Base-by-base conservation (phyloP, 1,139 yeast species). In the Taiozyma sp. region DNA sequence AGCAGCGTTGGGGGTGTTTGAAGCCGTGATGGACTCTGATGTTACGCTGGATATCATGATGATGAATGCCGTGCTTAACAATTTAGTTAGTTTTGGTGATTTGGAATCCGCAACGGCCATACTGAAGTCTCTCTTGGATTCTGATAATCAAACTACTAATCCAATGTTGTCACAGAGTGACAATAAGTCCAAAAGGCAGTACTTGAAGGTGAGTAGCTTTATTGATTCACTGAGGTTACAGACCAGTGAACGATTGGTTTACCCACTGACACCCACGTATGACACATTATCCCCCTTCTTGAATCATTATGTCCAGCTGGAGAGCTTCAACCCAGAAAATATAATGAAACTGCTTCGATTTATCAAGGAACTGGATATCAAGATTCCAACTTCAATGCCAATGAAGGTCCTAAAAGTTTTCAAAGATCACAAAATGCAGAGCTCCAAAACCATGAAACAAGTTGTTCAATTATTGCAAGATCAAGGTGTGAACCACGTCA, bases 241-340 rank as follows among this genome's bases (percentile, higher is more conserved):
- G 22, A 28, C 45, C 1, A 3, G 8, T 2, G 39, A 39, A 2
- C 3, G 34, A 2, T 32, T 54, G n/a, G 32, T 56, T 19, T 51
- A 47, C 28, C 22, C 43, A n/a, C 49, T 52, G 11, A 34, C 53
- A 1, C 56, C 55, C 13, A 49, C 56, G 1, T 53, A 43, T 40
- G 56, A 54, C 19, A 54, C 56, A 1, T 50, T 56, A 43, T 42
- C 50, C 7, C 58, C 57, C 4, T 30, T 55, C 8, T 10, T 56
- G 16, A 35, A 22, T 3, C 49, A 55, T 45, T 51, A 46, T 34
- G 43, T 47, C 9, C 22, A 35, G 2, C 14, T 49, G 1, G n/a
- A 39, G 8, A 16, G 29, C 3, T 52, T 56, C 11, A 43, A 50
- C 3, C 53, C 56, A 3, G 14, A 29, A 4, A 46, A 43, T 28